Conservation (phyloP, 371 early-diverging fungal genomes). For the Mortierella sp. region DNA sequence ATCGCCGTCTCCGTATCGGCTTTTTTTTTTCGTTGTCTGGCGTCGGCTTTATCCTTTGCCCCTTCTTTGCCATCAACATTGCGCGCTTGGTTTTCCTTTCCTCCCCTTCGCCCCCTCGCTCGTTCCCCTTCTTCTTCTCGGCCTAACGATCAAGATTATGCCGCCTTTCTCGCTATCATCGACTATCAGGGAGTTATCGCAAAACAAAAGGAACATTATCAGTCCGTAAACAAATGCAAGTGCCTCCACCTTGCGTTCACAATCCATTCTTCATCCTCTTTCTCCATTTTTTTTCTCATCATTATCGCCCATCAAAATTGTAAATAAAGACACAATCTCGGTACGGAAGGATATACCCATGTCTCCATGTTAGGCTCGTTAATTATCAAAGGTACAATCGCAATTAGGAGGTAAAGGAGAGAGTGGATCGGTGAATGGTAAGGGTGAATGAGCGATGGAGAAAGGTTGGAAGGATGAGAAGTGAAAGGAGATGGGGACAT, state of each 20-base stretch:
- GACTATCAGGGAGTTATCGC: not conserved
- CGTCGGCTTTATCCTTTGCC: not conserved
- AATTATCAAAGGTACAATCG: not conserved
- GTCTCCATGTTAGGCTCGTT: not conserved
- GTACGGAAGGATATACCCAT: too few species aligned
- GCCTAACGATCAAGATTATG: not conserved
- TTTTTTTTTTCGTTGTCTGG: not conserved
- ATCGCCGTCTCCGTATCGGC: not conserved
- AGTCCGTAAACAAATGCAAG: not conserved
- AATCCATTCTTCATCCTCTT: not conserved
- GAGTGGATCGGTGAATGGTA: not conserved
- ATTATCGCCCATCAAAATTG: too few species aligned
- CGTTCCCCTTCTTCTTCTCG: not conserved
- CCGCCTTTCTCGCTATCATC: not conserved
- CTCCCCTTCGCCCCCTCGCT: not conserved
- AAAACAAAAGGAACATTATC: not conserved
- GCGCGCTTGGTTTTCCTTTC: not conserved
- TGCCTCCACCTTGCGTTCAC: not conserved
- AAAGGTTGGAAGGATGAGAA: not conserved
- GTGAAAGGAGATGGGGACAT: not conserved
- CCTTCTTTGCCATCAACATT: not conserved
- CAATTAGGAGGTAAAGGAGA: not conserved
- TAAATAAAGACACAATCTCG: too few species aligned
- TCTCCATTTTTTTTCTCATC: not conserved
- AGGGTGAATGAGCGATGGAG: not conserved